These are phyloP conservation scores for Phytopythium ostracodes DNA, from an alignment of 352 stramenopile genomes.

Conservation along the genomic window DNA sequence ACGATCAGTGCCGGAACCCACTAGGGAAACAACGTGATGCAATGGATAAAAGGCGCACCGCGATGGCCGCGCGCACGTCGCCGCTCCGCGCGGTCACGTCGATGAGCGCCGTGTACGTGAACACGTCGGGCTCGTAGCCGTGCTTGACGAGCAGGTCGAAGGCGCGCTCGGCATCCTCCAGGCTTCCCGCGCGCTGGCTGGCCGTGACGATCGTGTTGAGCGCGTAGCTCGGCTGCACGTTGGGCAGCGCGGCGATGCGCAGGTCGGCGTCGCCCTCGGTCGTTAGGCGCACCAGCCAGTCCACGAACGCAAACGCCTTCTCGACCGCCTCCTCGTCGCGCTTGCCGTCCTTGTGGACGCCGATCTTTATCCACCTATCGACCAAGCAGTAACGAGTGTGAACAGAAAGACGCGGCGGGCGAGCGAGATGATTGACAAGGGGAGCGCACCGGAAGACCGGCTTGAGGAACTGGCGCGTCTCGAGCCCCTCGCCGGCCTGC, in stretches of 20 bases:
- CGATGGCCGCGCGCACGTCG: slow-evolving; percentile 41
- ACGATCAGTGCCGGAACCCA: no score
- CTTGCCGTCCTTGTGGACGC: slow-evolving; percentile 57
- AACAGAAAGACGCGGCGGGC: background rate
- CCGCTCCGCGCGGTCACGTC: slow-evolving; percentile 55
- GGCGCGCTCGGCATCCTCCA: slow-evolving; percentile 49
- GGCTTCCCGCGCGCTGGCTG: slow-evolving; percentile 60
- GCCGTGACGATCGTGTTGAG: slow-evolving; percentile 77
- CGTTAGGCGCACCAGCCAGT: slow-evolving; percentile 61
- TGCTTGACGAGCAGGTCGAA: slow-evolving; percentile 46
- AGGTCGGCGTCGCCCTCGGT: slow-evolving; percentile 40
- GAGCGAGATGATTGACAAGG: background rate
- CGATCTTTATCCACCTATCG: slow-evolving; percentile 54
- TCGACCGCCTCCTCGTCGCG: slow-evolving; percentile 47
- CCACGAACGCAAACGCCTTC: slow-evolving; percentile 61
- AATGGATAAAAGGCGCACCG: slow-evolving; percentile 17
- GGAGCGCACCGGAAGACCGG: slow-evolving; percentile 64
- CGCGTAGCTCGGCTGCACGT: slow-evolving; percentile 63
- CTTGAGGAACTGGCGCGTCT: slow-evolving; percentile 61
- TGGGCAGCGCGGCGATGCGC: slow-evolving; percentile 28
- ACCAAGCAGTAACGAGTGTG: background rate
- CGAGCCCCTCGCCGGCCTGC: slow-evolving; percentile 22
- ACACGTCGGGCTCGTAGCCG: slow-evolving; percentile 69
- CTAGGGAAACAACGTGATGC: no score
- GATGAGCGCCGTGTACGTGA: slow-evolving; percentile 81